phyloP scores from a whole-genome alignment of 2,329 filamentous ascomycete genomes.

The Aspergillus pseudoviridinutans region DNA sequence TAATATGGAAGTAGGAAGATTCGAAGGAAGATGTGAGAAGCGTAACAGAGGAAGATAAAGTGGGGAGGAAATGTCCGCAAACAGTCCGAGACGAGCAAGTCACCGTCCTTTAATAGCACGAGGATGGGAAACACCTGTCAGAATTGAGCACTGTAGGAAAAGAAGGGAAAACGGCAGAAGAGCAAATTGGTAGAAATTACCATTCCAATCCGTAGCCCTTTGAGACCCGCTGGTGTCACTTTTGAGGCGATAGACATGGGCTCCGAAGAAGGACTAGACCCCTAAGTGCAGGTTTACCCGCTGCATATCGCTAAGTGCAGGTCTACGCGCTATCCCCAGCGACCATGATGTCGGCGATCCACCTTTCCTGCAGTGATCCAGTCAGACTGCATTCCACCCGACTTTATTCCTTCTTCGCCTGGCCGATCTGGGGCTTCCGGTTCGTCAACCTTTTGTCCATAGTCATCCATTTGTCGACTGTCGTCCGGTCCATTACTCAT shows the following conservation, averaged over 20 bases:
- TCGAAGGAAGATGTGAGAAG: background rate
- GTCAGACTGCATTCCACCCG: background rate
- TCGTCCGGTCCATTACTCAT: constrained; percentile 4
- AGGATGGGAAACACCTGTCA: constrained; percentile 2
- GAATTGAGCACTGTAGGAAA: constrained; percentile 10
- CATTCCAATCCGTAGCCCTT: background rate
- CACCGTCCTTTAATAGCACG: background rate
- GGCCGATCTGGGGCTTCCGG: background rate
- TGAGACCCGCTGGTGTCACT: background rate
- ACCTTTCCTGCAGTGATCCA: constrained; percentile 11
- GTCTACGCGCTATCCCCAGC: constrained; percentile 17
- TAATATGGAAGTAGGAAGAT: background rate
- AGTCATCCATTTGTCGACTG: background rate
- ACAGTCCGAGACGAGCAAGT: constrained; percentile 4
- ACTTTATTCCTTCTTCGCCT: background rate
- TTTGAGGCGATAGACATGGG: background rate
- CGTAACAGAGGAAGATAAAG: background rate
- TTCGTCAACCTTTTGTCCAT: background rate
- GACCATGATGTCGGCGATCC: constrained; percentile 4
- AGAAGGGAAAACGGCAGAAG: background rate
- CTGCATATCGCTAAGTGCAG: constrained; percentile 34
- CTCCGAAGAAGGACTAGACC: constrained; percentile 9
- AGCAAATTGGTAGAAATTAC: background rate
- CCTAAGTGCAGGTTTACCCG: constrained; percentile 21
- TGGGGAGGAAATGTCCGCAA: background rate